A percentile compares a stretch with the other conserved stretches of the same genome.
Conservation (phyloP, 2,329 filamentous ascomycete genomes). For the Pseudogymnoascus sp. region DNA sequence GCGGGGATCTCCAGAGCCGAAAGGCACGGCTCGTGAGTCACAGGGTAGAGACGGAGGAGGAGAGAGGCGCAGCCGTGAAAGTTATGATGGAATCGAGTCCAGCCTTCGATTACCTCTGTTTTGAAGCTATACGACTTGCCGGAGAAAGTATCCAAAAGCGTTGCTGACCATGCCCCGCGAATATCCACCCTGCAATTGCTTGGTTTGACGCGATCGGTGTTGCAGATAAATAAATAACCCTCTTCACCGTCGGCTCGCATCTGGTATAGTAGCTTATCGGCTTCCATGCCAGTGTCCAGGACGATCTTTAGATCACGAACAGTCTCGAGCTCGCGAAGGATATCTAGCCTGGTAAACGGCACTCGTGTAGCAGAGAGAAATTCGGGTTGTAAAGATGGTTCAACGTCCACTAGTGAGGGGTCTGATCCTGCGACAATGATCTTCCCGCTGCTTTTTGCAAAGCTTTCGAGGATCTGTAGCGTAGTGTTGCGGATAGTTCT, state of each 20-base stretch:
- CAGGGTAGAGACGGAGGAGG: constrained; percentile 20
- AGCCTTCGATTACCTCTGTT: constrained; percentile 13
- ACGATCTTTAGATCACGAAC: constrained; percentile 21
- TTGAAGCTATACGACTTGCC: constrained; percentile 14
- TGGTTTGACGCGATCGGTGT: constrained; percentile 21
- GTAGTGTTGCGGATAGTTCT: constrained; percentile 27
- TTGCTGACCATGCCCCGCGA: constrained; percentile 24
- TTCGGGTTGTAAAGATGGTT: background rate
- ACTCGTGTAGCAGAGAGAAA: constrained; percentile 4
- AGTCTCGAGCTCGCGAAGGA: constrained; percentile 19
- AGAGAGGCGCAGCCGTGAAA: constrained; percentile 27
- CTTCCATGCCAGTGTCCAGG: constrained; percentile 6
- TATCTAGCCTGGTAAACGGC: constrained; percentile 18
- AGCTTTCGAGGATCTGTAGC: constrained; percentile 19
- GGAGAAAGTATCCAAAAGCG: constrained; percentile 23
- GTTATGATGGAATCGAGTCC: constrained; percentile 21
- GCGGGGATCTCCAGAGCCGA: background rate
- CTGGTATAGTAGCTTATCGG: constrained; percentile 24
- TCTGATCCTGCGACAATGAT: constrained; percentile 22
- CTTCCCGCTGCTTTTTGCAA: constrained; percentile 20
- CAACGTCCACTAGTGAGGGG: constrained; percentile 21
- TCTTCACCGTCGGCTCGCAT: constrained; percentile 25
- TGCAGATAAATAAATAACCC: constrained; percentile 27
- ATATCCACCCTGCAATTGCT: constrained; percentile 19
- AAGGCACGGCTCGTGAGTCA: background rate